These are phyloP conservation scores for Dictyostelium capitatum DNA, from an alignment of 78 protist species.

Conservation along the genomic window DNA sequence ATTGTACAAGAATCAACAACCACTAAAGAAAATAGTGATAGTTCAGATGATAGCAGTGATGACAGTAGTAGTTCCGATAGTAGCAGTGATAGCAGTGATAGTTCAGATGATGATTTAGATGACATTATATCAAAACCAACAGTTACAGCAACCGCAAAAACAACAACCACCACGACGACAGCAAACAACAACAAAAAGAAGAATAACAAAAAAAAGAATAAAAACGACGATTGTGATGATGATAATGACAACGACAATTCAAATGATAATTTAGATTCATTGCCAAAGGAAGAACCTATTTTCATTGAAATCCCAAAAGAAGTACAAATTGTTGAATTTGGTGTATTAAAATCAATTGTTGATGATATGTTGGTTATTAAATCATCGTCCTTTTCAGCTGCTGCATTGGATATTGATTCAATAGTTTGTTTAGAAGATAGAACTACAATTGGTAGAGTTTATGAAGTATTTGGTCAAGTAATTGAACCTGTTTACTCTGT, in stretches of 20 bases:
- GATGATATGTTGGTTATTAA: slow-evolving; percentile 65
- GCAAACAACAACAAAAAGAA: slow-evolving; percentile 29
- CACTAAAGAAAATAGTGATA: neutral
- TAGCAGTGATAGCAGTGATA: slow-evolving; percentile 25
- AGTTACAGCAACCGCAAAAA: neutral
- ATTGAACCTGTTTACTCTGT: slow-evolving; percentile 49
- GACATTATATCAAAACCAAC: slow-evolving; percentile 39
- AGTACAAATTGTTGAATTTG: slow-evolving; percentile 9
- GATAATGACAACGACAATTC: neutral
- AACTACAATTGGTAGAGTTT: slow-evolving; percentile 59
- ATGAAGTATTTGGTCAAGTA: slow-evolving; percentile 71
- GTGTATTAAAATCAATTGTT: slow-evolving; percentile 1
- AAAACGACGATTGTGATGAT: slow-evolving; percentile 36
- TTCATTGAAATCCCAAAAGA: slow-evolving; percentile 19
- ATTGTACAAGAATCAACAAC: neutral
- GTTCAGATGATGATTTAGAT: slow-evolving; percentile 51
- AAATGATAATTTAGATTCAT: neutral
- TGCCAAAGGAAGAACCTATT: slow-evolving; percentile 50
- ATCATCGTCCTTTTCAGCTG: neutral
- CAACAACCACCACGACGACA: slow-evolving; percentile 14
- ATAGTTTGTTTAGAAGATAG: slow-evolving; percentile 62
- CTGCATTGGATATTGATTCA: slow-evolving; percentile 70
- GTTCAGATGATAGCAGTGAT: neutral
- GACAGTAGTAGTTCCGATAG: slow-evolving; percentile 21
- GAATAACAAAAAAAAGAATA: slow-evolving; percentile 41